phyloP scores from a whole-genome alignment of 768 basidiomycete species.

The Russula abietina region DNA sequence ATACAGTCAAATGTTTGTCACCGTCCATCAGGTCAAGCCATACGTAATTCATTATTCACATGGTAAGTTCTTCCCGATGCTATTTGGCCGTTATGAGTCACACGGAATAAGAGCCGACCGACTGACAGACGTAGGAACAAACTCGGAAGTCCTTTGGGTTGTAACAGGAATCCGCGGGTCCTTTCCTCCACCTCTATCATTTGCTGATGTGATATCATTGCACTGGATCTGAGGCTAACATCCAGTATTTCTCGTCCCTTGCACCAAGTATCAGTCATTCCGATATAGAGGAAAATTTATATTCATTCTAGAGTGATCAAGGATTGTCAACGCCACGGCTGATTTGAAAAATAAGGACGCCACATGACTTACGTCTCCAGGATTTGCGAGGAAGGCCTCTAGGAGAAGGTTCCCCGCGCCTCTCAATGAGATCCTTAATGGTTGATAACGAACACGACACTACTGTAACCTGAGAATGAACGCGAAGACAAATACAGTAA shows the following conservation, averaged over 20 bases:
- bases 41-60: no score
- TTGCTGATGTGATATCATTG: neutral
- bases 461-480: constrained; percentile 9
- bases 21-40: no score
- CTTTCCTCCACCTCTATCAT: neutral
- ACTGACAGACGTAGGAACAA: no score
- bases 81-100: no score
- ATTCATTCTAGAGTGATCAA: neutral
- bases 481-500: no score
- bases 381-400: constrained; percentile 8
- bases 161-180: neutral
- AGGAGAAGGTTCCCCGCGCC: constrained; percentile 8
- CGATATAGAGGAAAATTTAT: neutral
- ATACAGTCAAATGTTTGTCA: no score
- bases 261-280: neutral
- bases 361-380: neutral
- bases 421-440: constrained; percentile 15
- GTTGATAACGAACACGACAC: neutral
- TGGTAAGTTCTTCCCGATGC: no score
- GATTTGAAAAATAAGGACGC: neutral
- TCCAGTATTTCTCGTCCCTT: neutral
- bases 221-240: neutral
- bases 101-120: no score
- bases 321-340: neutral
- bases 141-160: no score